Evolutionary conservation across 179 eudicot species (phyloP), one percentile per base, ranked within the genome.

Genomic region (Drosera spatulata): DNA sequence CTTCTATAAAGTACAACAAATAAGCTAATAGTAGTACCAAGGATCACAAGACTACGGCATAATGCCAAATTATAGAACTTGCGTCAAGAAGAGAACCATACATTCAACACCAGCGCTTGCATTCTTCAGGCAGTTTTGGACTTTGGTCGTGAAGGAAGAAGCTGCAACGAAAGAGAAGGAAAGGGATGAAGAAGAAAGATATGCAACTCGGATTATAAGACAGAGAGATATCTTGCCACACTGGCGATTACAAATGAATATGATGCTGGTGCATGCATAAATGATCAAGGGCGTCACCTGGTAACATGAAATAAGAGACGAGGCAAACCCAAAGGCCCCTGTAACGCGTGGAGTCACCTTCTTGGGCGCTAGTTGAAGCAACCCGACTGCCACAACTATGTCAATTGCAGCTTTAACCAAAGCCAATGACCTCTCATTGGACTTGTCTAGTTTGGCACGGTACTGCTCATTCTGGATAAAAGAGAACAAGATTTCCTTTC

Each of bases 331-430:
- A 51, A 90, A 70, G 52, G 91, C 99, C 63, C 99, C 99, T 4
- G 97, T 85, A 52, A 91, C 96, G 70, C 99, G 99, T 10, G 99
- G 91, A 73, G 81, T 94, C 63, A 94, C 75, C 75, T 90, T 90
- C 82, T 87, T 87, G 64, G 99, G 99, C 55, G 97, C 87, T 75
- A 94, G 61, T 68, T 90, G 99, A 69, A 94, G 96, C 62, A 94
- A 74, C 61, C 99, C 99, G 60, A 77, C 87, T 10, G 99, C 96
- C 69, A 94, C 99, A 69, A 83, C 96, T 42, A 87, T 67, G 75
- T 94, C 99, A 81, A 85, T 68, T 56, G 75, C 80, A 41, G 96
- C 77, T 83, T 91, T 90, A 66, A 91, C 58, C 67, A 94, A 73
- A 55, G 91, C 87, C 70, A 94, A 60, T 2, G 96, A 85, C 78